Conservation (phyloP, 306 rosid genomes). For the Arachis hypogaea region DNA sequence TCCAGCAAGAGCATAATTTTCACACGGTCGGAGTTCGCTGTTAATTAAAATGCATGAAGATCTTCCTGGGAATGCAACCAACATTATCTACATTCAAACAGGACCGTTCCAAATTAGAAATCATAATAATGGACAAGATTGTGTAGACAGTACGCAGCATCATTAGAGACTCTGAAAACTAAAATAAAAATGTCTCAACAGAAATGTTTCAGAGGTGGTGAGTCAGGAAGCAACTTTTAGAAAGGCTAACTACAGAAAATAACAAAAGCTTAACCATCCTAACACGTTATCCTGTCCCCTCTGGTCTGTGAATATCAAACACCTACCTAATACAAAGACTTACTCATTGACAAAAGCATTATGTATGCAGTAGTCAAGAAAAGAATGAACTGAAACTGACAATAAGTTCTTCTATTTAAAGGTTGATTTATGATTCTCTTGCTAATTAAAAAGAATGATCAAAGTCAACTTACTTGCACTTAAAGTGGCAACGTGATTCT, state of each 20-base stretch:
- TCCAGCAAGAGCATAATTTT: background rate
- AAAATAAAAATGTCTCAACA: slow-evolving; percentile 8
- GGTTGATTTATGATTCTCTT: slow-evolving; percentile 16
- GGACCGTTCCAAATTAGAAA: slow-evolving; percentile 4
- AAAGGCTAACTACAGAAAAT: slow-evolving; percentile 7
- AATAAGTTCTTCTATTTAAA: background rate
- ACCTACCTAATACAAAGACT: slow-evolving; percentile 5
- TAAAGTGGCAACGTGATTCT: slow-evolving; percentile 20
- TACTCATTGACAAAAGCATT: slow-evolving; percentile 9
- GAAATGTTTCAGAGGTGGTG: background rate
- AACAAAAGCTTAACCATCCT: slow-evolving; percentile 3
- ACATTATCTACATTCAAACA: slow-evolving; percentile 2
- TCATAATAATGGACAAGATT: slow-evolving; percentile 2
- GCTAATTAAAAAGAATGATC: background rate
- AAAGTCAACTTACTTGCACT: slow-evolving; percentile 7
- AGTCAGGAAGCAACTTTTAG: slow-evolving; percentile 1
- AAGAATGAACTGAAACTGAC: background rate
- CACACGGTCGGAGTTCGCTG: background rate
- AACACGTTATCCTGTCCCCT: background rate
- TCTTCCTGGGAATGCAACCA: slow-evolving; percentile 13
- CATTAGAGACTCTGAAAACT: background rate
- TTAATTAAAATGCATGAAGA: background rate
- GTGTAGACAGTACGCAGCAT: slow-evolving; percentile 11
- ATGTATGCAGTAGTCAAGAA: background rate
- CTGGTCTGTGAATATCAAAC: background rate